These are phyloP conservation scores for Vigna unguiculata DNA, from an alignment of 306 rosid genomes.

Conservation along the genomic window DNA sequence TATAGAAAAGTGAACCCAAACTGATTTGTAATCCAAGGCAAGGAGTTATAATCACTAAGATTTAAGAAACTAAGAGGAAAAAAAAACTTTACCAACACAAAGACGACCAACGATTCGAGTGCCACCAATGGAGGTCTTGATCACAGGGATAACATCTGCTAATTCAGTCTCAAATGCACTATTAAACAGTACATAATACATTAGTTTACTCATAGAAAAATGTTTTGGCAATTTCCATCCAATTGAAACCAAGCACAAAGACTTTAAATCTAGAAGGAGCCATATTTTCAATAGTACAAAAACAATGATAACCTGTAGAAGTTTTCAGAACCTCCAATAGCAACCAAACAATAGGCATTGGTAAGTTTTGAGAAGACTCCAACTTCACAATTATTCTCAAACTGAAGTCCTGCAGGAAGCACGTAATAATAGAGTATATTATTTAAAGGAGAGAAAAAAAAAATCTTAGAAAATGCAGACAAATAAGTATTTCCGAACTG, in stretches of 20 bases:
- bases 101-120: slow-evolving; percentile 83
- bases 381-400: slow-evolving; percentile 82
- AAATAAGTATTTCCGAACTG: background rate
- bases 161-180: slow-evolving; percentile 80
- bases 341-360: slow-evolving; percentile 84
- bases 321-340: slow-evolving; percentile 88
- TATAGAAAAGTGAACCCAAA: background rate
- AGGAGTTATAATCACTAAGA: background rate
- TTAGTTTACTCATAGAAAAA: background rate
- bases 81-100: slow-evolving; percentile 63
- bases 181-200: slow-evolving; percentile 15
- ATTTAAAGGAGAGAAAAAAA: slow-evolving; percentile 1
- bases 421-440: background rate
- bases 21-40: background rate
- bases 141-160: slow-evolving; percentile 75
- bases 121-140: slow-evolving; percentile 79
- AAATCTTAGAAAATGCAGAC: background rate
- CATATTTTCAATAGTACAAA: background rate
- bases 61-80: background rate
- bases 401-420: slow-evolving; percentile 67
- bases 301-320: slow-evolving; percentile 64
- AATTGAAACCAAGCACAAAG: slow-evolving; percentile 30
- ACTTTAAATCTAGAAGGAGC: background rate
- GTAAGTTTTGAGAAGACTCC: slow-evolving; percentile 93
- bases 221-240: background rate